These are phyloP conservation scores for Kockovaella imperatae DNA, from an alignment of 768 basidiomycete species.

Conservation along the genomic window DNA sequence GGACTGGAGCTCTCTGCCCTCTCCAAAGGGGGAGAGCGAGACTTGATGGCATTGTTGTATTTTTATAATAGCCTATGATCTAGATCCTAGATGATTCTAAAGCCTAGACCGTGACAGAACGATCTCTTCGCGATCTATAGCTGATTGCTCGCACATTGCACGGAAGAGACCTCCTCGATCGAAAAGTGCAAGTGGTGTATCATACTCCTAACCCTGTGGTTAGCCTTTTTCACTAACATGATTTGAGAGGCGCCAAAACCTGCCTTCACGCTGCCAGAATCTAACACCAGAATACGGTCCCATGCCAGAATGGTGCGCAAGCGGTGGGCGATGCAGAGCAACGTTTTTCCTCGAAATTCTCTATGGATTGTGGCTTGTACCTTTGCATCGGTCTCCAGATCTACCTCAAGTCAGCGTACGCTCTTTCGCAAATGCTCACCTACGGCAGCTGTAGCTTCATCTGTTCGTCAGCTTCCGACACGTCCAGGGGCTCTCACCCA, in stretches of 20 bases:
- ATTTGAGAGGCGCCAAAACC: constrained; percentile 31
- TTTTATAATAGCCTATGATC: neutral
- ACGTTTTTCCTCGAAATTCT: constrained; percentile 75
- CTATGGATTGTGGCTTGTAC: constrained; percentile 81
- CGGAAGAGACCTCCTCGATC: constrained; percentile 62
- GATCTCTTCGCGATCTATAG: constrained; percentile 67
- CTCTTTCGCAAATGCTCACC: constrained; percentile 48
- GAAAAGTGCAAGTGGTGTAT: constrained; percentile 62
- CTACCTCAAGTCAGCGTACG: constrained; percentile 10
- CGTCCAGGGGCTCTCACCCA: constrained; percentile 46
- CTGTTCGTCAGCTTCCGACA: constrained; percentile 8
- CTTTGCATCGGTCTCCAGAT: constrained; percentile 75
- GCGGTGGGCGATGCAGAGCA: constrained; percentile 76
- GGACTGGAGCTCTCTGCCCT: constrained; percentile 26
- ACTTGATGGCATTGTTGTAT: constrained; percentile 23
- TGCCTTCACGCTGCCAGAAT: constrained; percentile 65
- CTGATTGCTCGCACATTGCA: constrained; percentile 74
- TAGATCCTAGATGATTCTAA: neutral
- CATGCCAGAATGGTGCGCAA: constrained; percentile 78
- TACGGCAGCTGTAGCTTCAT: constrained; percentile 84
- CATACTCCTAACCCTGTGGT: constrained; percentile 56
- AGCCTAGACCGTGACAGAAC: constrained; percentile 32
- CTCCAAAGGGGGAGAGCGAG: constrained; percentile 26
- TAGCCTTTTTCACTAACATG: constrained; percentile 15
- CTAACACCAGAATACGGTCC: constrained; percentile 79